Conservation (phyloP, 2,329 filamentous ascomycete genomes). For the Fusarium sp. region DNA sequence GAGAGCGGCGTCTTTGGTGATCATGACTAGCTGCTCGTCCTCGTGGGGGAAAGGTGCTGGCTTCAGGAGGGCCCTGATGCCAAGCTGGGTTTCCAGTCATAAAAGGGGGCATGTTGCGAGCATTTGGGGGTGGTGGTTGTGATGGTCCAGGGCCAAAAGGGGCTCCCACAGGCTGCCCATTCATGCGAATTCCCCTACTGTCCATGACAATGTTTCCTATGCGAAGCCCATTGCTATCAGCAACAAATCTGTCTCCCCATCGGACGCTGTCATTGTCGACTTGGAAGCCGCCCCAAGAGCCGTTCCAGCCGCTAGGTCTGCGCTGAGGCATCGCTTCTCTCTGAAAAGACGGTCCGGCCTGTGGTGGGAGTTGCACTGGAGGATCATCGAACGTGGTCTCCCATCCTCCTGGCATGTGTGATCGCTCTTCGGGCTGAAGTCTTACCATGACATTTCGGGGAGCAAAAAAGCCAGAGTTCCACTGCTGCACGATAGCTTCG, state of each 20-base stretch:
- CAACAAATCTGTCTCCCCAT: constrained; percentile 57
- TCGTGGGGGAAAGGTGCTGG: constrained; percentile 2
- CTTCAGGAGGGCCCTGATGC: constrained; percentile 16
- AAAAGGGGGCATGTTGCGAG: constrained; percentile 6
- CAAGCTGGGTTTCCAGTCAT: constrained; percentile 4
- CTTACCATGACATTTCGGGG: constrained; percentile 61
- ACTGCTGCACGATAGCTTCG: constrained; percentile 61
- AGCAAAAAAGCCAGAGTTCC: constrained; percentile 68
- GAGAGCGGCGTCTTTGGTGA: constrained; percentile 39
- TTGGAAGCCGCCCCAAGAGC: constrained; percentile 50
- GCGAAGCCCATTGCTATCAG: constrained; percentile 59
- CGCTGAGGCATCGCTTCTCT: constrained; percentile 22
- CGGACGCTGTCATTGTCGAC: constrained; percentile 58
- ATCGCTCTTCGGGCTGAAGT: constrained; percentile 42
- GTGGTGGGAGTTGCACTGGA: constrained; percentile 9
- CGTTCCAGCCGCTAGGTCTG: constrained; percentile 18
- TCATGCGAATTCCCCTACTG: constrained; percentile 52
- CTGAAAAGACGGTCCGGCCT: constrained; percentile 21
- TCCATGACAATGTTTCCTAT: constrained; percentile 60
- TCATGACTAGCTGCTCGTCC: constrained; percentile 27
- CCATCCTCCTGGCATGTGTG: constrained; percentile 46
- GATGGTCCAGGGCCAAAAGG: background rate
- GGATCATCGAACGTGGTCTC: constrained; percentile 37
- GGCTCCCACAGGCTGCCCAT: constrained; percentile 3
- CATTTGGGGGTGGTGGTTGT: background rate